phyloP scores from a whole-genome alignment of 305 asterid species.

The Fraxinus angustifolia region DNA sequence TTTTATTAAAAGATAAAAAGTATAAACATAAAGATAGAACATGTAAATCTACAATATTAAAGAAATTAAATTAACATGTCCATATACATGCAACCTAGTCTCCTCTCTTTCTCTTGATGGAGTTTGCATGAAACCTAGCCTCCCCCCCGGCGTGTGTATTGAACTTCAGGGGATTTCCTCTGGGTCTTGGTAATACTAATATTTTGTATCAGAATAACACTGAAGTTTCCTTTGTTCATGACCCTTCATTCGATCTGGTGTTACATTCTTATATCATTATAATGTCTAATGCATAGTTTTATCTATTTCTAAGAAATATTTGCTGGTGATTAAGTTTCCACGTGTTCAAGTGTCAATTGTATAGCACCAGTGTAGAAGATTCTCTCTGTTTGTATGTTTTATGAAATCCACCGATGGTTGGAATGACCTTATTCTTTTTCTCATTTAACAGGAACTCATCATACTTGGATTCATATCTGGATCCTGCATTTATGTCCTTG shows the following conservation, averaged over 20 bases:
- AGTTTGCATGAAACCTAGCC: background rate
- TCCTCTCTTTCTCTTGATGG: background rate
- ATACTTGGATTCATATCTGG: constrained; percentile 77
- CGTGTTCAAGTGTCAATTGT: constrained; percentile 7
- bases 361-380: background rate
- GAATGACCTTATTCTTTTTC: constrained; percentile 14
- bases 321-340: constrained; percentile 2
- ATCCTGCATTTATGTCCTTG: constrained; percentile 97
- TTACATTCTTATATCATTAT: background rate
- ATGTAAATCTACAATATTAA: background rate
- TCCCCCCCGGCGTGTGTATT: background rate
- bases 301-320: background rate
- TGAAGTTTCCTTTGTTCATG: background rate
- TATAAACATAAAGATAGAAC: background rate
- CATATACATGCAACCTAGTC: background rate
- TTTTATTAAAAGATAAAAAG: background rate
- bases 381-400: constrained; percentile 8
- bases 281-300: background rate
- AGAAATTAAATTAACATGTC: background rate
- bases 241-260: constrained; percentile 6
- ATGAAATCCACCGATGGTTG: background rate
- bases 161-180: background rate
- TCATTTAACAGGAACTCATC: constrained; percentile 57
- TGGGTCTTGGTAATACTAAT: background rate
- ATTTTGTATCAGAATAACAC: background rate